phyloP scores from a whole-genome alignment of 2,329 filamentous ascomycete genomes.

The Cladosporium sp. region DNA sequence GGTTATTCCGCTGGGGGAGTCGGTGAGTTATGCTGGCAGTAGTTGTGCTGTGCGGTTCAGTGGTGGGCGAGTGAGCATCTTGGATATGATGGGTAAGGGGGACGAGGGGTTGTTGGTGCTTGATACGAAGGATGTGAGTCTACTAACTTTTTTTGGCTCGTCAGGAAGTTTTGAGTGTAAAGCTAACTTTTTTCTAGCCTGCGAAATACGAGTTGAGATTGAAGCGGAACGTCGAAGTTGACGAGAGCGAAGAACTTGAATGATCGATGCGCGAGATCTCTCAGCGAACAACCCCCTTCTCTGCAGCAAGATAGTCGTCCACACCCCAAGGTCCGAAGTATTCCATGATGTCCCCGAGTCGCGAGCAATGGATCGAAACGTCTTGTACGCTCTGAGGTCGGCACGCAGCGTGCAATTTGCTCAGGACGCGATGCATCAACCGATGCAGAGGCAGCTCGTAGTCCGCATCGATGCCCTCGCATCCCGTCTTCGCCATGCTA shows the following conservation, averaged over 20 bases:
- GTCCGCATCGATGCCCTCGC: background rate
- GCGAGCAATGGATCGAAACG: background rate
- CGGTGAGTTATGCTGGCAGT: conserved; percentile 69
- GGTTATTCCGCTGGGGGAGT: conserved; percentile 33
- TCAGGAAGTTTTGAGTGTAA: background rate
- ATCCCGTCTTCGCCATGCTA: background rate
- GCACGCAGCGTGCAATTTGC: background rate
- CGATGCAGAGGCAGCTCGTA: background rate
- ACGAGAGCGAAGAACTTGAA: background rate
- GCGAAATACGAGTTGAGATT: conserved; percentile 7
- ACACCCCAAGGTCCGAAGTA: background rate
- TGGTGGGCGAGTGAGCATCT: conserved; percentile 65
- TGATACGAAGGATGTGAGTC: conserved; percentile 54
- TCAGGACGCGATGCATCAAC: background rate
- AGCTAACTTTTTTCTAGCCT: background rate
- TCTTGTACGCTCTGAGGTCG: background rate
- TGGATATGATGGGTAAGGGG: conserved; percentile 69
- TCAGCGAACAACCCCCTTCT: background rate
- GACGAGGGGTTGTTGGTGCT: conserved; percentile 69
- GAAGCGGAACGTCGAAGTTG: background rate
- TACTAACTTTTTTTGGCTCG: background rate
- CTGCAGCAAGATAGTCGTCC: background rate
- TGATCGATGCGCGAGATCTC: background rate
- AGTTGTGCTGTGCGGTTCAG: conserved; percentile 69
- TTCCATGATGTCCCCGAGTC: background rate